Base-by-base conservation (phyloP, 2,329 filamentous ascomycete genomes). In the Aspergillus japonicus region DNA sequence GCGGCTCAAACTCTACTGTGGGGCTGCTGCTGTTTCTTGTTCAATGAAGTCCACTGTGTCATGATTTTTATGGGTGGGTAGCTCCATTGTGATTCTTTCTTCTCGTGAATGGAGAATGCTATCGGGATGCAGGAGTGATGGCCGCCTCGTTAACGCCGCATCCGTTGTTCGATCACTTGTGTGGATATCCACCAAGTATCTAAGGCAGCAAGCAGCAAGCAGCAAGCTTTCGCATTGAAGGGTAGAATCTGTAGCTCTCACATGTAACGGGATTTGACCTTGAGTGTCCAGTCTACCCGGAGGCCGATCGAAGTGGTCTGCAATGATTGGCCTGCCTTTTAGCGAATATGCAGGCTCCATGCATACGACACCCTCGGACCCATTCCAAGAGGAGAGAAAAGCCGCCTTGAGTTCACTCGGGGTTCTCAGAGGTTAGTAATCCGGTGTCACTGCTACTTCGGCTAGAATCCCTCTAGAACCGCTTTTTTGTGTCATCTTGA, bases 301-400 rank as follows among this genome's bases (percentile, higher is more conserved):
- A 7, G 26, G 19, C 39, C 7, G 24, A 29, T 48, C 33, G 24
- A 55, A 48, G 53, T 21, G 26, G 39, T 14, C 42, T 50, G 12
- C 35, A 35, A 31, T 53, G 42, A 51, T 55, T 54, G 51, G 51
- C 19, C 39, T 12, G 29, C 29, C 26, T 24, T 23, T 35, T n/a
- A 29, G 19, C 42, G 42, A 52, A n/a, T 26, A 47, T 26, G 50
- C 51, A 56, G 10, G 26, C 33, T 35, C 50, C 33, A 56, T 62
- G 59, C 60, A 61, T 56, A 58, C 58, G 56, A 62, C 56, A 52
- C 14, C 52, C 47, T 54, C 42, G 52, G 54, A 53, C 48, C 47
- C 57, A 26, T 39, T 48, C 33, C 35, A n/a, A 49, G 23, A 52
- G 50, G 19, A 16, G 39, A 44, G n/a, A 31, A 50, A 50, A 50